These are phyloP conservation scores for Oidiodendron maius DNA, from an alignment of 495 filamentous ascomycete genomes.

Conservation along the genomic window DNA sequence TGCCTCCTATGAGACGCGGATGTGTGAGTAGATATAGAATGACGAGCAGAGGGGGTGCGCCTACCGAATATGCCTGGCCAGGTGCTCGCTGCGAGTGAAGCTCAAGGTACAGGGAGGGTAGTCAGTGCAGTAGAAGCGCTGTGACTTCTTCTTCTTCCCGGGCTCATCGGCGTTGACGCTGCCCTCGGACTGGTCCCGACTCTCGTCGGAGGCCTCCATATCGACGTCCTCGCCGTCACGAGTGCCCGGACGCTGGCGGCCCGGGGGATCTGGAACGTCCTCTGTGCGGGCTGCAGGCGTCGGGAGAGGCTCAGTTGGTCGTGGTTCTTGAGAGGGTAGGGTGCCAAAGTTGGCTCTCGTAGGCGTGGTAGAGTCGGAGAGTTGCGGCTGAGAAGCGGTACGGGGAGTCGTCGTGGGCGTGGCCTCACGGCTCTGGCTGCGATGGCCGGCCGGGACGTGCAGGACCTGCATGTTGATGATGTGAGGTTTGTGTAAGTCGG, in stretches of 20 bases:
- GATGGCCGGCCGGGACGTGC: too few species aligned
- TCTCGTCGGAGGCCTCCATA: conserved; percentile 62
- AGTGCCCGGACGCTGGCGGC: conserved; percentile 53
- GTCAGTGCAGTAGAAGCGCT: conserved; percentile 95
- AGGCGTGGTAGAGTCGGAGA: conserved; percentile 49
- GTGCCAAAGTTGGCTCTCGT: conserved; percentile 55
- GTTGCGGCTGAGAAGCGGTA: conserved; percentile 36
- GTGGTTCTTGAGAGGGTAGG: conserved; percentile 50
- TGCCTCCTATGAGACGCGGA: conserved; percentile 63
- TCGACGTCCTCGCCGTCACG: conserved; percentile 68
- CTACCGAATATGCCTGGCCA: conserved; percentile 89
- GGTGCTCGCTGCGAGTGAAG: conserved; percentile 93
- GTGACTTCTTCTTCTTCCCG: conserved; percentile 89
- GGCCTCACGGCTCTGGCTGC: conserved; percentile 34
- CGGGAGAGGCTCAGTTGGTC: conserved; percentile 53
- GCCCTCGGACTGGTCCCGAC: conserved; percentile 65
- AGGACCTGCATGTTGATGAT: too few species aligned
- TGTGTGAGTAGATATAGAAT: too few species aligned
- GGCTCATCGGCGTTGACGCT: conserved; percentile 61
- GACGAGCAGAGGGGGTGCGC: too few species aligned
- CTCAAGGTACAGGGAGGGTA: conserved; percentile 92
- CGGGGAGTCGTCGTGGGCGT: conserved; percentile 53
- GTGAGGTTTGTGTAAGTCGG: too few species aligned
- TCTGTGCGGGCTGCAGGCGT: conserved; percentile 44
- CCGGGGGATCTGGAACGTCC: conserved; percentile 32